Evolutionary conservation across 2,329 filamentous ascomycete species (phyloP).

Genomic region (Hymenotorrendiella dingleyae): DNA sequence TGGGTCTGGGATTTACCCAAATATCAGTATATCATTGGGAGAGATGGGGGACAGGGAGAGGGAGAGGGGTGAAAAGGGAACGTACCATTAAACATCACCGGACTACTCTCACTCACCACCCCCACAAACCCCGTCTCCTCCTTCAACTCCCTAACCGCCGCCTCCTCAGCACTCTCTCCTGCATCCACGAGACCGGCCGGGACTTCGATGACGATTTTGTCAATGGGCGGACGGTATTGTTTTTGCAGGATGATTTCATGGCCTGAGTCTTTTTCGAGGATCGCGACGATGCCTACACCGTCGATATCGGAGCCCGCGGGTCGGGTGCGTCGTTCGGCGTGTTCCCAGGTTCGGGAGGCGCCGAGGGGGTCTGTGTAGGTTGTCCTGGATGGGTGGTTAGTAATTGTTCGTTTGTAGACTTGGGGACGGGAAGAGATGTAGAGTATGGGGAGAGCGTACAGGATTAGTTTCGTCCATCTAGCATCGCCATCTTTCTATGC

Average conservation of each 20-base stretch:
- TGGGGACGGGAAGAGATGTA: neutral
- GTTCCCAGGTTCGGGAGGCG: conserved; percentile 61
- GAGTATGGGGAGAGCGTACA: conserved; percentile 35
- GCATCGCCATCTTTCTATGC: conserved; percentile 38
- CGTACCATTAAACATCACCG: conserved; percentile 58
- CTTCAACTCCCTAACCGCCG: conserved; percentile 56
- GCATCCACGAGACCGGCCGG: conserved; percentile 59
- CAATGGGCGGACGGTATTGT: conserved; percentile 59
- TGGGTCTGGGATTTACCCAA: too few species aligned
- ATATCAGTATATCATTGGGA: too few species aligned
- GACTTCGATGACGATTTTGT: conserved; percentile 55
- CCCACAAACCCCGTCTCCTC: conserved; percentile 65
- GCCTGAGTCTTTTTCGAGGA: conserved; percentile 51
- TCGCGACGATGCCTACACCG: conserved; percentile 67
- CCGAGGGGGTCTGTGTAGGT: conserved; percentile 60
- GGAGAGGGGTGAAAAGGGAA: conserved; percentile 1
- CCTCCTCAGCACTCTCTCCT: conserved; percentile 54
- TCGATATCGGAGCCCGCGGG: conserved; percentile 58
- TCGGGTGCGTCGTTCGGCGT: conserved; percentile 63
- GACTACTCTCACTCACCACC: conserved; percentile 48
- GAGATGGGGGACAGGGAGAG: neutral
- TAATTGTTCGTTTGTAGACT: neutral
- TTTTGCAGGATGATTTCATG: conserved; percentile 56
- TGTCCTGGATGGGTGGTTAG: conserved; percentile 37
- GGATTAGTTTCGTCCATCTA: conserved; percentile 53